A percentile compares a stretch with the other conserved stretches of the same genome.
phyloP scores from a whole-genome alignment of 352 stramenopile species.

The Phytophthora rubi region DNA sequence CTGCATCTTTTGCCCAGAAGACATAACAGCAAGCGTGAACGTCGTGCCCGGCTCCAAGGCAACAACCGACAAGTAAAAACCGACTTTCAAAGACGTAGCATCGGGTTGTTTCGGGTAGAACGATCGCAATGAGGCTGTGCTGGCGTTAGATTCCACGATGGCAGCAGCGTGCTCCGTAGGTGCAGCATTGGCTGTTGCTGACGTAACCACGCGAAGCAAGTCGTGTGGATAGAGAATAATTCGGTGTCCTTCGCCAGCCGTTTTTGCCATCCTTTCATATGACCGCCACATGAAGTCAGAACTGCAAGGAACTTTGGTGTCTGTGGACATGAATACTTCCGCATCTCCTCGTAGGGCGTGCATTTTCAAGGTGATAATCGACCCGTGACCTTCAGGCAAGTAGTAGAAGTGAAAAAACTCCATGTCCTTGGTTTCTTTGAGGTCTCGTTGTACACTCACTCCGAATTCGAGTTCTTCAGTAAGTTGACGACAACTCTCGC shows the following conservation, averaged over 20 bases:
- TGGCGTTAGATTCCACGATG: slow-evolving; percentile 13
- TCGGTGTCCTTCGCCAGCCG: slow-evolving; percentile 41
- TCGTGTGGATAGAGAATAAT: slow-evolving; percentile 71
- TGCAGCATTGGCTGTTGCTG: slow-evolving; percentile 19
- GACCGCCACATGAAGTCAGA: slow-evolving; percentile 81
- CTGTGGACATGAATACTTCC: slow-evolving; percentile 71
- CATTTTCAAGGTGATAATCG: slow-evolving; percentile 72
- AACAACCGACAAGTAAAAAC: slow-evolving; percentile 71
- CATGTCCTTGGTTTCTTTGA: slow-evolving; percentile 22
- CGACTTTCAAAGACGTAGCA: slow-evolving; percentile 8
- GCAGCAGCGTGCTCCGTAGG: slow-evolving; percentile 9
- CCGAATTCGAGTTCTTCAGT: slow-evolving; percentile 62
- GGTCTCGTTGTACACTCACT: slow-evolving; percentile 42
- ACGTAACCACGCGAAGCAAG: slow-evolving; percentile 25
- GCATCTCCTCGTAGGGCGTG: slow-evolving; percentile 52
- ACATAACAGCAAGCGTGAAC: slow-evolving; percentile 66
- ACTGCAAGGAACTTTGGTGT: slow-evolving; percentile 67
- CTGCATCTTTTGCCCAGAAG: slow-evolving; percentile 66
- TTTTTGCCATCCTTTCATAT: slow-evolving; percentile 21
- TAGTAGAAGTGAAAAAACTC: slow-evolving; percentile 75
- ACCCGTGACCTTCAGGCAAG: slow-evolving; percentile 31
- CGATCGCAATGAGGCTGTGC: slow-evolving; percentile 16
- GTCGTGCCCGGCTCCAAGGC: slow-evolving; percentile 42
- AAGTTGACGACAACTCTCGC: slow-evolving; percentile 59
- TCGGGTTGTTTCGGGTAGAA: slow-evolving; percentile 26